phyloP scores from a whole-genome alignment of 129 eudicot genomes.

The Escallonia herrerae region DNA sequence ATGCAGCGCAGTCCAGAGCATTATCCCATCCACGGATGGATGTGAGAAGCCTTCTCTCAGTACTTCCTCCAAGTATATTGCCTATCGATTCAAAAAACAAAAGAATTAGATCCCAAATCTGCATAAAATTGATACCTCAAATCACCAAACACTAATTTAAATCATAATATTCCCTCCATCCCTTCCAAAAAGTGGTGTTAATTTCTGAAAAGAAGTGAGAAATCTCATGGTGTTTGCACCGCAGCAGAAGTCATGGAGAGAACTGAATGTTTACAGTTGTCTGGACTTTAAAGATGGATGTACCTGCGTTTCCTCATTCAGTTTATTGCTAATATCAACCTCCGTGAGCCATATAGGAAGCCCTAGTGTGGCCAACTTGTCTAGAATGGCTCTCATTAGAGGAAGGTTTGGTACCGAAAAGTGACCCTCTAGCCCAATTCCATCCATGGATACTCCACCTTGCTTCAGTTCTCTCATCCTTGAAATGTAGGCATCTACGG shows the following conservation, averaged over 20 bases:
- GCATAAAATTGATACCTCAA: neutral
- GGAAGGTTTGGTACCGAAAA: neutral
- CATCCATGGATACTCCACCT: neutral
- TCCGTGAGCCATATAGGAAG: conserved; percentile 15
- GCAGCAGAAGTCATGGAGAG: too few species aligned
- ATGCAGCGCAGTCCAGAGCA: conserved; percentile 25
- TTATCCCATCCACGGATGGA: conserved; percentile 19
- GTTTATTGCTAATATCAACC: neutral
- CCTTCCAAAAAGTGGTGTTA: too few species aligned
- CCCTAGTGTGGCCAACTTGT: neutral
- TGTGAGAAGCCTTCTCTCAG: conserved; percentile 26
- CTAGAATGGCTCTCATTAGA: conserved; percentile 1
- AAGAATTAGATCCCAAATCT: neutral
- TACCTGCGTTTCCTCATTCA: neutral
- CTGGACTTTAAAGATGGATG: too few species aligned
- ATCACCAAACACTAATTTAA: neutral
- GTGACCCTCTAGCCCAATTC: conserved; percentile 12
- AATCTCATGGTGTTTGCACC: too few species aligned
- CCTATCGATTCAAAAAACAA: conserved; percentile 12
- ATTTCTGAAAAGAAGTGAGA: too few species aligned
- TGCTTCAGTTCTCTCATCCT: neutral
- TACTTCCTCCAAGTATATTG: conserved; percentile 5
- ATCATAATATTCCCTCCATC: neutral
- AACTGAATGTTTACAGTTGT: too few species aligned
- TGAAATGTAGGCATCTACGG: neutral